Evolutionary conservation across 2,329 filamentous ascomycete genomes (phyloP).

Genomic region (Fusarium pseudocircinatum): DNA sequence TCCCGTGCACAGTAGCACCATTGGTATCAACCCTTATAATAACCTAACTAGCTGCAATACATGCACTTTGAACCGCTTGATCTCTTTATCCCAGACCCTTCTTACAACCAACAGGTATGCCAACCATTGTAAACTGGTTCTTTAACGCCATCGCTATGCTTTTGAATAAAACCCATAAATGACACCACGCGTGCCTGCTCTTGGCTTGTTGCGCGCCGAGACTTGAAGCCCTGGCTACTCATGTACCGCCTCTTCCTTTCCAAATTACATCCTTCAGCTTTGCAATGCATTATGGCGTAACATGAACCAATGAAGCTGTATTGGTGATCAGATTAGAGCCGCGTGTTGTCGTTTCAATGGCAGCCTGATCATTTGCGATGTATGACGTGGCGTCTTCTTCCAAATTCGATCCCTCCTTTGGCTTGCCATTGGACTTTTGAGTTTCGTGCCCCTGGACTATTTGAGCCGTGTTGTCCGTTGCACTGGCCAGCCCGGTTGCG

Average conservation of each 20-base stretch:
- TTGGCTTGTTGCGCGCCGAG: neutral
- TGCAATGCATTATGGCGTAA: neutral
- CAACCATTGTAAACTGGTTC: conserved; percentile 2
- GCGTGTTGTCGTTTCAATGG: conserved; percentile 18
- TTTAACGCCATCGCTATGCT: conserved; percentile 41
- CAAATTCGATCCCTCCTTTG: conserved; percentile 8
- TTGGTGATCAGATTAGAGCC: conserved; percentile 3
- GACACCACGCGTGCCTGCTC: neutral
- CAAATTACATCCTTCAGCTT: neutral
- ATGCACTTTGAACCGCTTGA: neutral
- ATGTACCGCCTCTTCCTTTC: neutral
- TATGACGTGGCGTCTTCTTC: conserved; percentile 16
- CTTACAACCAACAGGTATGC: neutral
- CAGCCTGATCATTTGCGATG: neutral
- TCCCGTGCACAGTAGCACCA: neutral
- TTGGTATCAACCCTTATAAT: conserved; percentile 7
- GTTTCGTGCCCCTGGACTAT: conserved; percentile 15
- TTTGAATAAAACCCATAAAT: conserved; percentile 13
- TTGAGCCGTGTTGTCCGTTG: neutral
- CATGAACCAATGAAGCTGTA: neutral
- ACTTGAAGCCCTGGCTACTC: neutral
- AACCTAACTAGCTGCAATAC: neutral
- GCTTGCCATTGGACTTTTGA: conserved; percentile 5
- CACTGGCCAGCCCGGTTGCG: neutral
- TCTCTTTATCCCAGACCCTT: neutral